Evolutionary conservation across 306 rosid genomes (phyloP).

Genomic region (Rosa chinensis): DNA sequence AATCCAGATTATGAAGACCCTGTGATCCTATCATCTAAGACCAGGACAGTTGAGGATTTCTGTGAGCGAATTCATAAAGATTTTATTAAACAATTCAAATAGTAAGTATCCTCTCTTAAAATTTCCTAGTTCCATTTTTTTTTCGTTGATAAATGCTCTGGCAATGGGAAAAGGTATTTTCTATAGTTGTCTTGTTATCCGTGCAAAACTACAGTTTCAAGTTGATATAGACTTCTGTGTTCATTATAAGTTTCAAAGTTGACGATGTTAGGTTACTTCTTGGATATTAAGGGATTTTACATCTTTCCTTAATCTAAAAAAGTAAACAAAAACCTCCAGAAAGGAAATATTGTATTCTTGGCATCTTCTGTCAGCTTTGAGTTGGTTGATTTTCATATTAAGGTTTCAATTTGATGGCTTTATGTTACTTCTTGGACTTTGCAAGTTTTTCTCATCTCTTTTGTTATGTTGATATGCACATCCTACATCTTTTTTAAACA

Average conservation of each 20-base stretch:
- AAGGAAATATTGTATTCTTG: not conserved
- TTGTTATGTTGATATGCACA: not conserved
- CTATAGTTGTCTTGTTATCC: not conserved
- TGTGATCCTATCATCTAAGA: slow-evolving; percentile 89
- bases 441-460: not conserved
- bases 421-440: not conserved
- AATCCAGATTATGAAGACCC: slow-evolving; percentile 99
- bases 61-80: slow-evolving; percentile 90
- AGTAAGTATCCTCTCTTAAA: slow-evolving; percentile 49
- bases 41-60: slow-evolving; percentile 87
- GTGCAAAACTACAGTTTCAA: not conserved
- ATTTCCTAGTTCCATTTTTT: slow-evolving; percentile 9
- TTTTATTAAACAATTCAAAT: slow-evolving; percentile 91
- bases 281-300: not conserved
- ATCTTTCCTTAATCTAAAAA: not conserved
- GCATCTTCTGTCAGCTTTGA: not conserved
- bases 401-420: not conserved
- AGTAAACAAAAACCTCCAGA: not conserved
- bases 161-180: not conserved
- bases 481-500: not conserved
- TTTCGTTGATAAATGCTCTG: not conserved
- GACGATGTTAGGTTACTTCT: not conserved
- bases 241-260: not conserved
- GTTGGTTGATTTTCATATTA: not conserved
- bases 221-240: not conserved